Conservation (phyloP, 768 basidiomycete genomes). For the Leccinum rimulosum region DNA sequence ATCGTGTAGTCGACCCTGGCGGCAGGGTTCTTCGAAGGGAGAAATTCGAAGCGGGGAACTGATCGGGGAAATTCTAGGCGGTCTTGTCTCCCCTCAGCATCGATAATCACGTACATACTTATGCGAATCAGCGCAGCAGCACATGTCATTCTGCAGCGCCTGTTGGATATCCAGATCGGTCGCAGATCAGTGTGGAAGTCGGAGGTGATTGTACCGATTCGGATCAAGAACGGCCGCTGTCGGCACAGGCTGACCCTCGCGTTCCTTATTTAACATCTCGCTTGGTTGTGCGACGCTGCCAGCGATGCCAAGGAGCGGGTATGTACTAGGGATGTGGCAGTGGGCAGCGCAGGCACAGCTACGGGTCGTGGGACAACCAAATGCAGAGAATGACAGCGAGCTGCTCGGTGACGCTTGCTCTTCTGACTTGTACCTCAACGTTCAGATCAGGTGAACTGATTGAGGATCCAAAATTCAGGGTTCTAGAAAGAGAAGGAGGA, state of each 20-base stretch:
- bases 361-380: background rate
- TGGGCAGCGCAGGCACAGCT: background rate
- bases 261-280: background rate
- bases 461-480: background rate
- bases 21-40: background rate
- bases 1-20: background rate
- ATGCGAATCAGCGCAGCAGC: background rate
- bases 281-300: background rate
- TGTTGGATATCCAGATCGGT: background rate
- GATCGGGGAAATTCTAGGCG: background rate
- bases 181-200: background rate
- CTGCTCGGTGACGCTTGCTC: background rate
- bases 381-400: background rate
- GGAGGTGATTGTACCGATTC: background rate
- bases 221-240: background rate
- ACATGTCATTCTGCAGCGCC: background rate
- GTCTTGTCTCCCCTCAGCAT: background rate
- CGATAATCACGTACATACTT: background rate
- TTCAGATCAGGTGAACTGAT: background rate
- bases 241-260: no score
- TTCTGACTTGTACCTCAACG: background rate
- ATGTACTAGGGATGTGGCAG: background rate
- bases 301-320: background rate
- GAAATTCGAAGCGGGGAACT: background rate
- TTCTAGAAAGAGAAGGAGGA: background rate